Evolutionary conservation across 495 filamentous ascomycete species (phyloP).

Genomic region (Sabuloglossum arenarium): DNA sequence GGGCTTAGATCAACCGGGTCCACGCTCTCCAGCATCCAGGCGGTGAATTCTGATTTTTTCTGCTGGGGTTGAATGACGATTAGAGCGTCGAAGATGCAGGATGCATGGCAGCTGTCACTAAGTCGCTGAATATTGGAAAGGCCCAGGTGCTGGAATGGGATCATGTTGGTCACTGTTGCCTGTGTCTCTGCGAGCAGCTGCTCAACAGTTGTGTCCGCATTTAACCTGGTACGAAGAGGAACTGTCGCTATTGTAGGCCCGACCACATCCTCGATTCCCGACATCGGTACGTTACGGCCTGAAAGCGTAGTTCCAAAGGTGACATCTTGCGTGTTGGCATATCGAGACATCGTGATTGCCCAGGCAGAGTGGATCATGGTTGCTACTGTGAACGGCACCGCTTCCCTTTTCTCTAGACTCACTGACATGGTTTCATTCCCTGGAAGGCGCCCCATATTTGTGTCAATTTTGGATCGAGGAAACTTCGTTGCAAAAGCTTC

Average conservation of each 20-base stretch:
- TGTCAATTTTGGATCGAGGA: no score
- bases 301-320: slow-evolving; percentile 28
- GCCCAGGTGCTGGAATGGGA: slow-evolving; percentile 27
- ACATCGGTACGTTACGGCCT: slow-evolving; percentile 30
- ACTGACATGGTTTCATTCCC: neutral
- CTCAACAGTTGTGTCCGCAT: slow-evolving; percentile 15
- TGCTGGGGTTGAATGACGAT: neutral
- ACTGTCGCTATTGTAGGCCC: slow-evolving; percentile 32
- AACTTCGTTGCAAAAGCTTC: no score
- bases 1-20: neutral
- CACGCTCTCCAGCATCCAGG: neutral
- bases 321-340: slow-evolving; percentile 26
- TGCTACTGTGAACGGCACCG: slow-evolving; percentile 9
- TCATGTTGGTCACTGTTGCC: slow-evolving; percentile 23
- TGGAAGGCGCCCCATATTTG: no score
- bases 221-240: slow-evolving; percentile 17
- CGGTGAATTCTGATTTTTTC: neutral
- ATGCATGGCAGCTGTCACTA: slow-evolving; percentile 14
- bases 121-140: slow-evolving; percentile 24
- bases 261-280: slow-evolving; percentile 27
- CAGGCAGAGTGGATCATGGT: slow-evolving; percentile 24
- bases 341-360: slow-evolving; percentile 25
- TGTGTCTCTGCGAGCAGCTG: slow-evolving; percentile 25
- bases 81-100: neutral
- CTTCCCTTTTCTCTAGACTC: neutral